phyloP scores from a whole-genome alignment of 176 grass and related monocot genomes.

The Neostapfia colusana region DNA sequence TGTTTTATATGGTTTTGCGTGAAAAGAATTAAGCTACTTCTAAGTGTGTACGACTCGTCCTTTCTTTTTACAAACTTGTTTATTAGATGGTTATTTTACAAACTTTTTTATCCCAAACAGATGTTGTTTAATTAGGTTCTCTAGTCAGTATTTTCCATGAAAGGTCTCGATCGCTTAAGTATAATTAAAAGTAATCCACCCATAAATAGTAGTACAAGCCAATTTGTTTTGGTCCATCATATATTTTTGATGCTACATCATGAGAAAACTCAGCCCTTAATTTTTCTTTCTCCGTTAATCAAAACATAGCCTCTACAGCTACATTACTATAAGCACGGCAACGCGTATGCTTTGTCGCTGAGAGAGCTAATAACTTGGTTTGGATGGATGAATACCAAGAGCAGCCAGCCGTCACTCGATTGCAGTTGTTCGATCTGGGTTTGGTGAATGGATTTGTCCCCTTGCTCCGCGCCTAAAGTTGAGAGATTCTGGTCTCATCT shows the following conservation, averaged over 20 bases:
- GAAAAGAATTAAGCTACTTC: not conserved
- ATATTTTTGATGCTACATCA: not conserved
- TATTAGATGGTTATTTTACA: too few species aligned
- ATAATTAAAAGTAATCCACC: not conserved
- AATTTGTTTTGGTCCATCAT: not conserved
- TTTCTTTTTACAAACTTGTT: too few species aligned
- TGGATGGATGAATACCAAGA: not conserved
- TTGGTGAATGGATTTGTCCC: constrained; percentile 45
- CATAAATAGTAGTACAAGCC: not conserved
- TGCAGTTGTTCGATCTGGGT: constrained; percentile 20
- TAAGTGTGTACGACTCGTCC: too few species aligned
- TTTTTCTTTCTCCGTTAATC: not conserved
- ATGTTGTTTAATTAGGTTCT: too few species aligned
- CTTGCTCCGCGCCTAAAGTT: constrained; percentile 11
- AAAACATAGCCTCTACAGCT: not conserved
- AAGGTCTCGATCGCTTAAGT: too few species aligned
- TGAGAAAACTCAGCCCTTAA: not conserved
- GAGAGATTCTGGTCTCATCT: constrained; percentile 37
- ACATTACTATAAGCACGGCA: not conserved
- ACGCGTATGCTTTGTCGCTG: constrained; percentile 5
- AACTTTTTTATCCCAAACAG: too few species aligned
- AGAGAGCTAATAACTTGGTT: not conserved
- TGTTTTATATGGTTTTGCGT: not conserved
- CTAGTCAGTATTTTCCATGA: too few species aligned
- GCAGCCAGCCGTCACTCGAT: constrained; percentile 11